Conservation (phyloP, 192 early-diverging fungal species). For the Backusella westeae region DNA sequence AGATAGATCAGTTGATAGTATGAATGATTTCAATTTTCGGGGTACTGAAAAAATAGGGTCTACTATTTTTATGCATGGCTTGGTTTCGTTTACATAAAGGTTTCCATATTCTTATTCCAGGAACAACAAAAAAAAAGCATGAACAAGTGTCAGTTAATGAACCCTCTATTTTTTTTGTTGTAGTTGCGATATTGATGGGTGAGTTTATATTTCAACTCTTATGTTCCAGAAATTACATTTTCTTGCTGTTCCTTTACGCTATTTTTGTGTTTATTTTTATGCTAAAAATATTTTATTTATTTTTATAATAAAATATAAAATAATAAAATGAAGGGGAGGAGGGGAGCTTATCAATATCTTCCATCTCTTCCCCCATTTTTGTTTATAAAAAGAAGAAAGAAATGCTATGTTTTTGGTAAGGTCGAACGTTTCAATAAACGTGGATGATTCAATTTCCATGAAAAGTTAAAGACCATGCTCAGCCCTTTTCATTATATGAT, state of each 20-base stretch:
- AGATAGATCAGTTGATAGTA: neutral
- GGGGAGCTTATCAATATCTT: neutral
- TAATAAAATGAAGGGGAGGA: neutral
- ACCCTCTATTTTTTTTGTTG: neutral
- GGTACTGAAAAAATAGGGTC: neutral
- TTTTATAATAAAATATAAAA: neutral
- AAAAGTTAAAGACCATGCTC: neutral
- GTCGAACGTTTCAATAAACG: neutral
- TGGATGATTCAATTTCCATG: neutral
- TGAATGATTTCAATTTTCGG: neutral
- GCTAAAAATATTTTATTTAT: neutral
- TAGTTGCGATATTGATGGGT: neutral
- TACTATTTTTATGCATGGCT: conserved; percentile 5
- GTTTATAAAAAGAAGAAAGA: neutral
- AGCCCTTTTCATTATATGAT: neutral
- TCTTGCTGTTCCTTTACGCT: neutral
- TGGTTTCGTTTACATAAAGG: neutral
- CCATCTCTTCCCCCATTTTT: neutral
- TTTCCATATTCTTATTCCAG: neutral
- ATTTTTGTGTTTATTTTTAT: conserved; percentile 5
- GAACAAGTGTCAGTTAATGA: neutral
- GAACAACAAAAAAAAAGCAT: neutral
- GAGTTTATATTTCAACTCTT: neutral
- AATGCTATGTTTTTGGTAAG: neutral
- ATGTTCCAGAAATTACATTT: neutral